Evolutionary conservation across 441 rosid species (phyloP).

Genomic region (Populus trichocarpa): DNA sequence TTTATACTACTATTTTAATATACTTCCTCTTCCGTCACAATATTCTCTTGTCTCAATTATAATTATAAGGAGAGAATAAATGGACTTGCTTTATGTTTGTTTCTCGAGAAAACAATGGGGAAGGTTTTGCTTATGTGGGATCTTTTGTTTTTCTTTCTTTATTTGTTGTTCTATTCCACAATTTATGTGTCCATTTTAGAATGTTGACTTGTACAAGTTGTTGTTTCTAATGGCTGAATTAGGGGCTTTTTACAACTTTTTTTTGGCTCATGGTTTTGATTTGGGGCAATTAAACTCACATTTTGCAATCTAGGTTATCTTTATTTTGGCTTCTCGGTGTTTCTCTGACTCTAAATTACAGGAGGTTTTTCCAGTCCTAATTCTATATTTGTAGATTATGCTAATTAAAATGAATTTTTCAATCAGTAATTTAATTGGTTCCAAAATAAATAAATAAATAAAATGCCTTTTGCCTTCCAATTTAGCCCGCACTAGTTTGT

Average conservation of each 20-base stretch:
- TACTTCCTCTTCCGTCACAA: background rate
- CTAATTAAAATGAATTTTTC: background rate
- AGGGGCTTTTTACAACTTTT: background rate
- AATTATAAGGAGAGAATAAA: background rate
- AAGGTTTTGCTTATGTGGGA: background rate
- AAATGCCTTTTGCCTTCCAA: background rate
- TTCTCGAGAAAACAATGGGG: background rate
- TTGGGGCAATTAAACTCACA: background rate
- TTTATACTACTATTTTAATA: background rate
- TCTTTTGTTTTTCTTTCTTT: no score
- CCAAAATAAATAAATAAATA: background rate
- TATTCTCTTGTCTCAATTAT: background rate
- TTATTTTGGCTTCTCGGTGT: background rate
- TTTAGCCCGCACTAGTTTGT: background rate
- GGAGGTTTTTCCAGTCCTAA: background rate
- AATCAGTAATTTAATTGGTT: background rate
- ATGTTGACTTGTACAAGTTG: background rate
- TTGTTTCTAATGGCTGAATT: background rate
- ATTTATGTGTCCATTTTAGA: no score
- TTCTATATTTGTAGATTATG: background rate
- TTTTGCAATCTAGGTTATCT: background rate
- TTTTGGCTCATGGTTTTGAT: background rate
- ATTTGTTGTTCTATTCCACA: no score
- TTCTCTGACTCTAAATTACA: background rate
- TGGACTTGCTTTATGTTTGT: background rate